phyloP scores from a whole-genome alignment of 345 rosid species.

The Arabidopsis thaliana region TAIR10.1 NC_003076.8:9100501-9101000 shows the following conservation, averaged over 20 bases:
- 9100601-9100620: constrained; percentile 84
- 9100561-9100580: constrained; percentile 89
- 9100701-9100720: constrained; percentile 4
- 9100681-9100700: constrained; percentile 95
- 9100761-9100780: not conserved
- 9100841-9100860: constrained; percentile 85
- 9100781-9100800: constrained; percentile 86
- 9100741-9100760: constrained; percentile 11
- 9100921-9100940: constrained; percentile 56
- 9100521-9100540: constrained; percentile 66
- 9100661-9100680: constrained; percentile 88
- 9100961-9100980: constrained; percentile 81
- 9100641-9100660: constrained; percentile 94
- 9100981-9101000: constrained; percentile 84
- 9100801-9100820: constrained; percentile 79
- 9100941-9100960: constrained; percentile 71
- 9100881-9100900: constrained; percentile 3
- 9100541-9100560: constrained; percentile 74
- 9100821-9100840: constrained; percentile 75
- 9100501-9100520: constrained; percentile 9
- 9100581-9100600: constrained; percentile 94
- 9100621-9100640: constrained; percentile 98
- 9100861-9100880: constrained; percentile 1
- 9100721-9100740: not conserved
- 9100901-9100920: not conserved